Evolutionary conservation across 345 rosid species (phyloP).

Genomic region (Lepidium didymum): DNA sequence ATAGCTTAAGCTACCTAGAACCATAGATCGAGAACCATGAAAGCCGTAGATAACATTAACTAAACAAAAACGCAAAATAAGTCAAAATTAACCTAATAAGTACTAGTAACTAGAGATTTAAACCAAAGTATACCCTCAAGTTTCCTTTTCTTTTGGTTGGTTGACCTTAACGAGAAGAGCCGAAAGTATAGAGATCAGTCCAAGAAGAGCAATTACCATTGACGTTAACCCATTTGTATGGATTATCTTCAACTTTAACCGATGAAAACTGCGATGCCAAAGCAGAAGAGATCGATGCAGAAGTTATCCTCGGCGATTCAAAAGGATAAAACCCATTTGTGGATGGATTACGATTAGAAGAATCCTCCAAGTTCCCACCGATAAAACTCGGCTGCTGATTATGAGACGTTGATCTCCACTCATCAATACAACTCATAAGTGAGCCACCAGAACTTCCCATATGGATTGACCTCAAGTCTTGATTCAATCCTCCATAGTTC

Average conservation of each 20-base stretch:
- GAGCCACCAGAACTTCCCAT: conserved; percentile 24
- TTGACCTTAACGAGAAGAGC: conserved; percentile 28
- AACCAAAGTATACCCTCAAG: conserved; percentile 5
- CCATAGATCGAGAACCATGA: background rate
- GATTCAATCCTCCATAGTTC: conserved; percentile 27
- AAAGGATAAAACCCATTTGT: conserved; percentile 25
- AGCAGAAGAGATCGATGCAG: conserved; percentile 21
- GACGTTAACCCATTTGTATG: conserved; percentile 29
- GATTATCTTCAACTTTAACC: conserved; percentile 33
- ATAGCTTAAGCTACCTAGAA: conserved; percentile 2
- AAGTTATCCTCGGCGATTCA: conserved; percentile 22
- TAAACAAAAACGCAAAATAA: background rate
- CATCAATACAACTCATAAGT: conserved; percentile 24
- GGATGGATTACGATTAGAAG: conserved; percentile 10
- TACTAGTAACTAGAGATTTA: conserved; percentile 13
- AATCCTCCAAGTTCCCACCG: conserved; percentile 19
- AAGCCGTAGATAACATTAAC: conserved; percentile 1
- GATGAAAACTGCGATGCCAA: conserved; percentile 27
- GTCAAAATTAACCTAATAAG: conserved; percentile 15
- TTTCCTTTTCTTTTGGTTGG: background rate
- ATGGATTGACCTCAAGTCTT: conserved; percentile 25
- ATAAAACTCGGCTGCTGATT: conserved; percentile 5
- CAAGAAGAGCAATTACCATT: conserved; percentile 27
- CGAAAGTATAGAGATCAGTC: conserved; percentile 29
- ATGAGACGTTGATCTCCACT: conserved; percentile 19